These are phyloP conservation scores for Termitomyces sp. DNA, from an alignment of 768 basidiomycete genomes.

Conservation along the genomic window DNA sequence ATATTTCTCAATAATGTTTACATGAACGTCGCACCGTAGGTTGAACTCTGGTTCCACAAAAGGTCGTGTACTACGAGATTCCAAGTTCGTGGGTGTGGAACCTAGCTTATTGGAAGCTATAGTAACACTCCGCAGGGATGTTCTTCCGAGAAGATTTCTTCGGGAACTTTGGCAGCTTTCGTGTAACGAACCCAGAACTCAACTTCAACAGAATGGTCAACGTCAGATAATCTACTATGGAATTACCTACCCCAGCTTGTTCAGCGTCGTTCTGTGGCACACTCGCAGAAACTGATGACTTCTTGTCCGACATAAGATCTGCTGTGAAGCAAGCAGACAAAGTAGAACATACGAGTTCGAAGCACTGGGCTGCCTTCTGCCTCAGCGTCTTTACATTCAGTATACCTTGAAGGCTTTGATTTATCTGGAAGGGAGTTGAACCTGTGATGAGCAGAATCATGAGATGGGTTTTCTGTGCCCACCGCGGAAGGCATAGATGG, in stretches of 20 bases:
- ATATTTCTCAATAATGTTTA: too few relatives aligned
- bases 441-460: neutral
- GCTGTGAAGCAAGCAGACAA: neutral
- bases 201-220: conserved; percentile 1
- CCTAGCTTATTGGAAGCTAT: conserved; percentile 9
- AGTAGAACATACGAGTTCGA: conserved; percentile 4
- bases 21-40: too few relatives aligned
- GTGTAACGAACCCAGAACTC: conserved; percentile 2
- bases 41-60: too few relatives aligned
- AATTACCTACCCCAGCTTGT: conserved; percentile 4
- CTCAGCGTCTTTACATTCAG: conserved; percentile 2
- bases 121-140: conserved; percentile 10
- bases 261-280: neutral
- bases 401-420: neutral
- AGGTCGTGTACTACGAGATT: neutral
- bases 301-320: neutral
- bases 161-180: conserved; percentile 9
- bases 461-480: neutral
- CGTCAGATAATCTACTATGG: neutral
- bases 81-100: conserved; percentile 1
- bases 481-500: neutral
- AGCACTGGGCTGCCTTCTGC: conserved; percentile 6
- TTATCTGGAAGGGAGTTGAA: neutral
- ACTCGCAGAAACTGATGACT: neutral
- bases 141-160: conserved; percentile 14